phyloP scores from a whole-genome alignment of 805 yeast species.

The Saccharomycopsis sp. region DNA sequence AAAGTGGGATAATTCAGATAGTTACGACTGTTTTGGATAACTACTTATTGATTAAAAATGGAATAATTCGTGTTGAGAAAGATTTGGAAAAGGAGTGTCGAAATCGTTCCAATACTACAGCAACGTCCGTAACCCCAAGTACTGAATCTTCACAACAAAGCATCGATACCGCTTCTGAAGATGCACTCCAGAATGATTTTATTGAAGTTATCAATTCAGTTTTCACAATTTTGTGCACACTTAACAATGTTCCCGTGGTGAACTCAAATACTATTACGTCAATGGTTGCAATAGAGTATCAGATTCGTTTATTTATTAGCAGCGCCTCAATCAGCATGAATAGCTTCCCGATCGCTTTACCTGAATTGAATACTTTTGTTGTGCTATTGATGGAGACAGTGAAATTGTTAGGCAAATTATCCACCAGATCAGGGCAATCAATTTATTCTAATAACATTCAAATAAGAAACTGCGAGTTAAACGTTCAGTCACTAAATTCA shows the following conservation, averaged over 20 bases:
- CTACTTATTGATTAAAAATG: constrained; percentile 40
- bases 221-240: background rate
- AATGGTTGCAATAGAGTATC: background rate
- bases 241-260: constrained; percentile 1
- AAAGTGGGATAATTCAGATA: constrained; percentile 87
- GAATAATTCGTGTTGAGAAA: background rate
- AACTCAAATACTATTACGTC: background rate
- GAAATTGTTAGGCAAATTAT: constrained; percentile 1
- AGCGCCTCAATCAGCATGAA: background rate
- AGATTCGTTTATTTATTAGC: background rate
- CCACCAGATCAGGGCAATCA: background rate
- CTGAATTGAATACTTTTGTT: constrained; percentile 4
- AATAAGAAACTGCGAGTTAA: background rate
- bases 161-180: background rate
- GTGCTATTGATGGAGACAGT: constrained; percentile 4
- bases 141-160: background rate
- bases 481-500: constrained; percentile 5
- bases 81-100: background rate
- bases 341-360: background rate
- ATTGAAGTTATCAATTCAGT: constrained; percentile 7
- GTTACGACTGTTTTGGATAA: constrained; percentile 90
- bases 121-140: background rate
- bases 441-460: no score
- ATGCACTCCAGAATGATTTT: background rate
- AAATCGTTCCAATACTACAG: background rate